Evolutionary conservation across 306 rosid species (phyloP).

Genomic region (Rosa persica): DNA sequence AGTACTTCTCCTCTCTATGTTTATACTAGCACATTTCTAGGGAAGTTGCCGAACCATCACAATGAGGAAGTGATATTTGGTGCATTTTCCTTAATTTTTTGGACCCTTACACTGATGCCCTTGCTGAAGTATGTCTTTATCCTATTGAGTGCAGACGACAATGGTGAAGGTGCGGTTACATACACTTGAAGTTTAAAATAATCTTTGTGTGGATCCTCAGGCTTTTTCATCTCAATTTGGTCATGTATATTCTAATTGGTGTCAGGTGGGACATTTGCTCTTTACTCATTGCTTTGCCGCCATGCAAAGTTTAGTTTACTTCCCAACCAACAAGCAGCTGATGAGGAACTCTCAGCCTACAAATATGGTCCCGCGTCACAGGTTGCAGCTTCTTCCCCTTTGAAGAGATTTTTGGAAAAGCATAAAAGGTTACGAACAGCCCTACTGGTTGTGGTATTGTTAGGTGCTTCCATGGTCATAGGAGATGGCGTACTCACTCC

Average conservation of each 20-base stretch:
- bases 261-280: constrained; percentile 89
- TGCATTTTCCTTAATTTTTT: constrained; percentile 80
- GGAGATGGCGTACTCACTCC: constrained; percentile 94
- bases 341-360: constrained; percentile 80
- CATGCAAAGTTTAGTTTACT: constrained; percentile 83
- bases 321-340: constrained; percentile 91
- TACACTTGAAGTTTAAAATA: constrained; percentile 3
- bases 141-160: constrained; percentile 83
- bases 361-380: constrained; percentile 77
- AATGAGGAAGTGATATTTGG: constrained; percentile 77
- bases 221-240: constrained; percentile 3
- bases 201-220: not conserved
- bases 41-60: constrained; percentile 42
- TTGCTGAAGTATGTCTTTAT: constrained; percentile 70
- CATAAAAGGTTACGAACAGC: constrained; percentile 69
- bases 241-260: constrained; percentile 26
- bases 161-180: constrained; percentile 64
- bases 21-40: constrained; percentile 60
- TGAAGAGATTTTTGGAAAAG: constrained; percentile 76
- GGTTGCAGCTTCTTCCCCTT: constrained; percentile 41
- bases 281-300: constrained; percentile 80
- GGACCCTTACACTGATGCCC: constrained; percentile 76
- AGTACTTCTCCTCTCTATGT: constrained; percentile 89
- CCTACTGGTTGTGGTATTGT: constrained; percentile 64
- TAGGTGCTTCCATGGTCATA: constrained; percentile 89